Evolutionary conservation across 2,329 filamentous ascomycete species (phyloP), one percentile per base, ranked within the genome.

Genomic region (Xylaria sp.): DNA sequence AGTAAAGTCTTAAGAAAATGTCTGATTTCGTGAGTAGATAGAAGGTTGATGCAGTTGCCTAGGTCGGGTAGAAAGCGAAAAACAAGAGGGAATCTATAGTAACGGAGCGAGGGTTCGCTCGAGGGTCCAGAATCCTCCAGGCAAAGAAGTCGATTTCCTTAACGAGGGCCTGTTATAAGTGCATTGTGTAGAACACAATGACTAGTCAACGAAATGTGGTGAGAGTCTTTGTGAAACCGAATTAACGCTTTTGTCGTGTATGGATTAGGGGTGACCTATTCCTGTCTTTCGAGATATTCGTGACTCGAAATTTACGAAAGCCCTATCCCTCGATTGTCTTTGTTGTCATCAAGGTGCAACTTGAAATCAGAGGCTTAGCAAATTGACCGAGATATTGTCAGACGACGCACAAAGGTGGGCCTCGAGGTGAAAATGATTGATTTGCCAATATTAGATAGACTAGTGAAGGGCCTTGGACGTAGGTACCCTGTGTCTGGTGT

Each of bases 101-200:
- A 53, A 57, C 42, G 51, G 53, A 64, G 40, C 54, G 60, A 55
- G 38, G 43, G 57, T 66, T 64, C 50, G 51, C 42, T 56, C 56
- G 51, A 60, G 46, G 49, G 65, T 61, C 67, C 55, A 70, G 68
- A 69, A 69, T 38, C 53, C 65, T 67, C 66, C 53, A 25, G 66
- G 61, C 61, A 70, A 73, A 72, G 69, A 67, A 58, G 50, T 52
- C 12, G 65, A 56, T 64, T 57, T 67, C 54, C 62, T 66, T 49
- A 37, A 61, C 62, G 37, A 15, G 35, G 35, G 21, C 33, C 50
- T 28, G 21, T 69, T 50, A 74, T 69, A 59, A 74, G 69, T 63
- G 67, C 72, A 75, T 74, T 75, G 71, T 74, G 43, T 56, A 45
- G 31, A 61, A 54, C 61, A 70, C 62, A 70, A 72, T 63, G 31